Evolutionary conservation across 2,329 filamentous ascomycete species (phyloP).

Genomic region (Epichloe typhina): DNA sequence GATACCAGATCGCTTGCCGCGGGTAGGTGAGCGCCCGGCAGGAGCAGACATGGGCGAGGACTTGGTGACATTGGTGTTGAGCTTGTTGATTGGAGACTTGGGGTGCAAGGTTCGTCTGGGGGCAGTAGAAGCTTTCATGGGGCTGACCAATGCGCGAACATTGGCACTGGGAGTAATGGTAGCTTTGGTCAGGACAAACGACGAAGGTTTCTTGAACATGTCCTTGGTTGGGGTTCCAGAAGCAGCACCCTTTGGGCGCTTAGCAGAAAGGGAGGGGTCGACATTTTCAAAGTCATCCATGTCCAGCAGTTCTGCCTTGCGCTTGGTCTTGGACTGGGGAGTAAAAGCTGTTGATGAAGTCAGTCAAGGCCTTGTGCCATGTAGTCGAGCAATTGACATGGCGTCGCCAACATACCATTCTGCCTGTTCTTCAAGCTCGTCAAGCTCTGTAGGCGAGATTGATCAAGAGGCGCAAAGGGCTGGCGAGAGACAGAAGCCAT

Average conservation of each 20-base stretch:
- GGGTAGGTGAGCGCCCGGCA: conserved; percentile 68
- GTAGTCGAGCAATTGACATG: neutral
- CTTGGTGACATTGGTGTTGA: conserved; percentile 30
- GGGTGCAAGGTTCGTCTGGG: conserved; percentile 35
- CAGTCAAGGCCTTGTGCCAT: neutral
- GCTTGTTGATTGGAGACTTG: conserved; percentile 36
- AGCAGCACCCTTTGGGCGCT: conserved; percentile 41
- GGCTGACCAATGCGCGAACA: conserved; percentile 18
- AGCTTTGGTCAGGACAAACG: conserved; percentile 28
- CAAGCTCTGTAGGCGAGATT: conserved; percentile 55
- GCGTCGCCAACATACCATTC: conserved; percentile 41
- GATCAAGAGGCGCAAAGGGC: conserved; percentile 63
- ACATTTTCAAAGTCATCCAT: conserved; percentile 47
- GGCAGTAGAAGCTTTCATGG: conserved; percentile 19
- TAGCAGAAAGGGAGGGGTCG: conserved; percentile 42
- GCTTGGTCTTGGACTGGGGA: conserved; percentile 32
- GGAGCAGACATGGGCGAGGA: conserved; percentile 50
- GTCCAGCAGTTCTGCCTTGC: conserved; percentile 43
- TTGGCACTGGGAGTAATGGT: conserved; percentile 22
- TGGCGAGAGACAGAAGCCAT: conserved; percentile 51
- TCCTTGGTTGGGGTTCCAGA: conserved; percentile 30
- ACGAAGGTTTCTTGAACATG: conserved; percentile 37
- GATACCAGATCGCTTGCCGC: conserved; percentile 54
- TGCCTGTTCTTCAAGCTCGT: conserved; percentile 69
- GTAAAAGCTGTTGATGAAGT: conserved; percentile 24